These are phyloP conservation scores for Aspergillus sparsus DNA, from an alignment of 495 filamentous ascomycete genomes.

Conservation along the genomic window DNA sequence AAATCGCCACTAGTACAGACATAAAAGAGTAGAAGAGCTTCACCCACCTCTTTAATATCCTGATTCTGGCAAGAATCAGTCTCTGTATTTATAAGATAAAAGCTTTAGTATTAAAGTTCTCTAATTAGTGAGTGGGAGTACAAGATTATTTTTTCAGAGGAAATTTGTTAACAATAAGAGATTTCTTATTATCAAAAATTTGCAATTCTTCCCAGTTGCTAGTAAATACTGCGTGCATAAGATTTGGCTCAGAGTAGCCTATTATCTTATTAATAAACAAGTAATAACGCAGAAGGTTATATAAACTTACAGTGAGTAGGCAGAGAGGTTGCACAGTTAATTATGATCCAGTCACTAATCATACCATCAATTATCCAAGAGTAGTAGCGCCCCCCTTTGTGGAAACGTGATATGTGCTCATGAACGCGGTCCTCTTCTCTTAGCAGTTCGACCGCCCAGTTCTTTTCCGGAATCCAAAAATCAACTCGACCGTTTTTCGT, in stretches of 20 bases:
- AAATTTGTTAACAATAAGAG: not conserved
- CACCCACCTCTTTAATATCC: too few species aligned
- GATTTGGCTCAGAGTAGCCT: constrained; percentile 12
- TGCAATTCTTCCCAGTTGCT: constrained; percentile 11
- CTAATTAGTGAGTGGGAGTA: too few species aligned
- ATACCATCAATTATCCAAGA: constrained; percentile 10
- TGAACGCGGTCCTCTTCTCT: constrained; percentile 10
- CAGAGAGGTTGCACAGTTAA: constrained; percentile 16
- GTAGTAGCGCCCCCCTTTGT: constrained; percentile 6
- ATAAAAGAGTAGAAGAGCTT: too few species aligned
- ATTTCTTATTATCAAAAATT: constrained; percentile 1
- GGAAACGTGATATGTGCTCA: constrained; percentile 13
- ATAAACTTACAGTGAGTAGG: constrained; percentile 13
- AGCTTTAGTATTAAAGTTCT: too few species aligned
- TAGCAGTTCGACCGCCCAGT: constrained; percentile 22
- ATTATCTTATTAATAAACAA: constrained; percentile 13
- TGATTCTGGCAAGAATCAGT: too few species aligned
- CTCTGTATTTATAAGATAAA: too few species aligned
- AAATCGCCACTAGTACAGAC: too few species aligned
- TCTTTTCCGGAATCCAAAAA: constrained; percentile 16
- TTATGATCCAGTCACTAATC: constrained; percentile 15
- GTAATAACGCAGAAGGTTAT: constrained; percentile 6
- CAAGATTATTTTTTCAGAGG: constrained; percentile 5
- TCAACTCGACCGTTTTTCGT: constrained; percentile 17
- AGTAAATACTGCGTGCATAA: constrained; percentile 11